phyloP scores from a whole-genome alignment of 2,329 filamentous ascomycete species.

The Neurospora sp. region DNA sequence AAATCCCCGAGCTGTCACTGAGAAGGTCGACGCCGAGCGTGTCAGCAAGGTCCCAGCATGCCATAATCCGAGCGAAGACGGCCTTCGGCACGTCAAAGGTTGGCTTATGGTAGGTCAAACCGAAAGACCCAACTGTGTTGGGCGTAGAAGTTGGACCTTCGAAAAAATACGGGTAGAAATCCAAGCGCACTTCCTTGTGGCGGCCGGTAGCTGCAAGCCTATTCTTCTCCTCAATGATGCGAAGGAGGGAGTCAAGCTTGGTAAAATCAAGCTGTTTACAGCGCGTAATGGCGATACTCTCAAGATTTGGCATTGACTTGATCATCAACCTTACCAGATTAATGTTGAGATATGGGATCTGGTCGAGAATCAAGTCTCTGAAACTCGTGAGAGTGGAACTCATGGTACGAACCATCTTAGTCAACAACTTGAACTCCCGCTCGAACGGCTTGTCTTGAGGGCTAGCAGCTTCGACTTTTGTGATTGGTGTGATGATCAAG shows the following conservation, averaged over 20 bases:
- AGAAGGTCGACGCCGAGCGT: slow-evolving; percentile 15
- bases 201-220: not conserved
- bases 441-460: not conserved
- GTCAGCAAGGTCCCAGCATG: slow-evolving; percentile 3
- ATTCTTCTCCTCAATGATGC: slow-evolving; percentile 5
- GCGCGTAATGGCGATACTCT: slow-evolving; percentile 11
- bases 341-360: slow-evolving; percentile 11
- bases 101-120: slow-evolving; percentile 13
- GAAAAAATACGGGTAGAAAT: slow-evolving; percentile 15
- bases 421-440: not conserved
- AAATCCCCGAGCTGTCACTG: slow-evolving; percentile 15
- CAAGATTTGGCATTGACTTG: slow-evolving; percentile 13
- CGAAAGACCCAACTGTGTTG: slow-evolving; percentile 10
- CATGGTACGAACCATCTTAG: slow-evolving; percentile 1
- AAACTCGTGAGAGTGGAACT: slow-evolving; percentile 3
- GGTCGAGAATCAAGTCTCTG: slow-evolving; percentile 10
- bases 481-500: slow-evolving; percentile 3
- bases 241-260: slow-evolving; percentile 10
- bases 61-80: slow-evolving; percentile 7
- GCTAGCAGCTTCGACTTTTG: not conserved
- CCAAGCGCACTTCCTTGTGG: slow-evolving; percentile 8
- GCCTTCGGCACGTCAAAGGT: slow-evolving; percentile 15
- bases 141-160: slow-evolving; percentile 5
- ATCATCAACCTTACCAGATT: slow-evolving; percentile 11
- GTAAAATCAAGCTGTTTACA: slow-evolving; percentile 14